Evolutionary conservation across 768 basidiomycete species (phyloP), one percentile per base, ranked within the genome.

Genomic region (Podaxis sp.): DNA sequence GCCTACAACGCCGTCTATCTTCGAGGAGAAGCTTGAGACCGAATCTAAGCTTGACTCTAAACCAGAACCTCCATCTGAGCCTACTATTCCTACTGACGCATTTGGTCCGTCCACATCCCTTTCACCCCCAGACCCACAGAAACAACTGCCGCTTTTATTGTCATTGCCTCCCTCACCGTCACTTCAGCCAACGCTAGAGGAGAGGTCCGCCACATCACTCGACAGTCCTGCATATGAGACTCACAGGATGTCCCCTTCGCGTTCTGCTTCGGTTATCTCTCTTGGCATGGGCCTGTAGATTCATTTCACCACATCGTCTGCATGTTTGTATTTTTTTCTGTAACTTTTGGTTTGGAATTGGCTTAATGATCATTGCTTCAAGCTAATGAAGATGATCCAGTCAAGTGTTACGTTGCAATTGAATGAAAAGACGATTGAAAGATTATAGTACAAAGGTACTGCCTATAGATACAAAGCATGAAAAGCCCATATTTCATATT

Each of bases 181-280:
- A 8, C 40, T 46, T n/a, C 40, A 29, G 17, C 54, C 54, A 40
- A 61, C 59, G 47, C 63, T 63, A 15, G 68, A 69, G 41, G 72
- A 74, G 19, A 75, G 74, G 55, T 67, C 64, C 29, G 69, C 69
- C 25, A 66, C 70, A 27, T 70, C 72, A 50, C 59, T 66, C 9
- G 73, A 73, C 29, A 70, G 52, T 47, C 60, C 60, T 36, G 47
- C 25, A 4, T 27, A 70, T 36, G 75, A 75, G 61, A 73, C 68
- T 33, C 72, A 66, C 43, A 65, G 76, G 53, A 69, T 77, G 25
- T 76, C 79, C 7, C 74, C 81, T 43, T 84, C 84, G 12, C 79
- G 77, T 59, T 80, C 77, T 40, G 82, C 79, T 54, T 86, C 85
- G 3, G 77, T 82, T 57, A 75, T 83, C 66, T 86, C 85, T 43